Base-by-base conservation (phyloP, 176 grass and related monocot genomes). In the Coix lacrymajobi region DNA sequence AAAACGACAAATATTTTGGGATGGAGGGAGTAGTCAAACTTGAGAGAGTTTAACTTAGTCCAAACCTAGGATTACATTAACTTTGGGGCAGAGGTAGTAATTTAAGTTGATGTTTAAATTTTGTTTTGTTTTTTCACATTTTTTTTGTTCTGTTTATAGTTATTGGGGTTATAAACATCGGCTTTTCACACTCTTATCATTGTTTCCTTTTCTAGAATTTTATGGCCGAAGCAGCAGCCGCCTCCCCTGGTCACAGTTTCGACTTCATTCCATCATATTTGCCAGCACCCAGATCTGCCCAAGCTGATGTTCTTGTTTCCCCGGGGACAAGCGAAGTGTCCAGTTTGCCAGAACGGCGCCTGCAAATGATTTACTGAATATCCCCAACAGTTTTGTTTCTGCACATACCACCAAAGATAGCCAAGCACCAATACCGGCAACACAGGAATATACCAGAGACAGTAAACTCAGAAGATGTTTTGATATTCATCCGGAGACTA, bases 211-310 rank as follows among this genome's bases (percentile, higher is more conserved):
- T 77, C 40, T 79, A 89, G 87, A 81, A 89, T 33, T 89, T 81
- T 45, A 89, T 89, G 87, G 83, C 83, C 11, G 87, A 89, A 85
- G 83, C 81, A 15, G 78, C 83, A 0, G 78, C 82, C 0, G 87
- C 83, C 66, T 89, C 78, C 77, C 83, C 87, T 85, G 87, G 43
- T 64, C 87, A 89, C 73, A 89, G 30, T 71, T 89, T 54, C 44
- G 20, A 81, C 78, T 77, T 62, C 63, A 89, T 85, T 81, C 87
- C 83, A 71, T 41, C 87, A 85, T 85, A 89, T 81, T 71, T 89
- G 64, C 71, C 83, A 36, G 26, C 71, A 77, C 64, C 82, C 8
- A 65, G 19, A 65, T 89, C 87, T 81, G 77, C 83, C 48, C 20
- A 19, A 43, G 41, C 40, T 70, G 33, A 81, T 71, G 52, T 12